These are phyloP conservation scores for Ophidiomyces ophidiicola DNA, from an alignment of 2,329 filamentous ascomycete species.

Conservation along the genomic window DNA sequence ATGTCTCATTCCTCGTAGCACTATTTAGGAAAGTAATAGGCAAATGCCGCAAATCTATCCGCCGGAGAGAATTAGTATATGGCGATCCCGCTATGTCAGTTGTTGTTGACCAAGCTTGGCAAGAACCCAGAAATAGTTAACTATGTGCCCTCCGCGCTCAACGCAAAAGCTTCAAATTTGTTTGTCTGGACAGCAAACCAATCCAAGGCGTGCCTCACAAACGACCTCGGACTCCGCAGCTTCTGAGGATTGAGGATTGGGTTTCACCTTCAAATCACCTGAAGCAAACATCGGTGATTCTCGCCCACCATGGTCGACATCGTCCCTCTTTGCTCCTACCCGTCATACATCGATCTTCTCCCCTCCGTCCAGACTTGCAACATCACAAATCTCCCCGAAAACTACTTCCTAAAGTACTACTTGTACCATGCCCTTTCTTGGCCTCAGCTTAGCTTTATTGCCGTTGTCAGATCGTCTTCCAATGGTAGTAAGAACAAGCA, in stretches of 20 bases:
- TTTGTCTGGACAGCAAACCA: no score
- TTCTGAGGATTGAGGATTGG: no score
- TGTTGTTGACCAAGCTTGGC: no score
- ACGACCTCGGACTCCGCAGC: not conserved
- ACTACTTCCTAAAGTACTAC: constrained; percentile 99
- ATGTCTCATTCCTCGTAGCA: no score
- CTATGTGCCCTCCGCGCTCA: not conserved
- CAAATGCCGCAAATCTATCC: no score
- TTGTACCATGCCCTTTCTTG: constrained; percentile 97
- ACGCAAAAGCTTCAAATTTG: constrained; percentile 4
- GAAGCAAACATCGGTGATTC: not conserved
- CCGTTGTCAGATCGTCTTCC: constrained; percentile 76
- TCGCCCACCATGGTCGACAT: constrained; percentile 37
- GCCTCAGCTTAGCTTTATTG: constrained; percentile 94
- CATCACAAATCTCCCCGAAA: constrained; percentile 96
- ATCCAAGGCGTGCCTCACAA: no score
- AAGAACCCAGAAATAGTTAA: no score
- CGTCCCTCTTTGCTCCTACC: constrained; percentile 36
- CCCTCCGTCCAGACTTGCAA: constrained; percentile 89
- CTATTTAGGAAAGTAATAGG: no score
- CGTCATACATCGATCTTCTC: constrained; percentile 67
- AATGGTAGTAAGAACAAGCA: constrained; percentile 58
- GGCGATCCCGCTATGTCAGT: no score
- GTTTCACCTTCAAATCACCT: not conserved
- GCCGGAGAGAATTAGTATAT: no score